phyloP scores from a whole-genome alignment of 2,329 filamentous ascomycete species.

The Rhexocercosporidium sp. region DNA sequence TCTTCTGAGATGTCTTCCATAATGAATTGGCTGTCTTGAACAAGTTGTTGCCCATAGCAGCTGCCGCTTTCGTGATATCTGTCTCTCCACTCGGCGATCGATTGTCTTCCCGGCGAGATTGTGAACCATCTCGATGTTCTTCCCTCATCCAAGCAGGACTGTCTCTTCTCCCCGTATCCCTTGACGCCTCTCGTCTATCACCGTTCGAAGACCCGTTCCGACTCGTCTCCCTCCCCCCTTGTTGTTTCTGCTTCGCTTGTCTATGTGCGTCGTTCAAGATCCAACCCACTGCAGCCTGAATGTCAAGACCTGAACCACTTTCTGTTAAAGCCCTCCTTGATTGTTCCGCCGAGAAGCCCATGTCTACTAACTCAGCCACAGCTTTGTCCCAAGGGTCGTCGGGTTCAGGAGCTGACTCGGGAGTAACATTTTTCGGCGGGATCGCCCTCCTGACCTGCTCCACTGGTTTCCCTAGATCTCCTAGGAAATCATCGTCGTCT shows the following conservation, averaged over 20 bases:
- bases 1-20: slow-evolving; percentile 95
- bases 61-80: slow-evolving; percentile 81
- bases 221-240: slow-evolving; percentile 48
- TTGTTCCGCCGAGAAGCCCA: slow-evolving; percentile 88
- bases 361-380: slow-evolving; percentile 88
- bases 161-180: slow-evolving; percentile 44
- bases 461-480: slow-evolving; percentile 67
- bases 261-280: slow-evolving; percentile 89
- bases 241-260: slow-evolving; percentile 75
- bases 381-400: slow-evolving; percentile 76
- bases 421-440: slow-evolving; percentile 37
- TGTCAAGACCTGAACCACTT: slow-evolving; percentile 78
- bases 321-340: slow-evolving; percentile 80
- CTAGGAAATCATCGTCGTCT: slow-evolving; percentile 71
- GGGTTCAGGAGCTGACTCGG: slow-evolving; percentile 22
- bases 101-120: slow-evolving; percentile 56
- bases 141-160: slow-evolving; percentile 69
- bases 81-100: slow-evolving; percentile 64
- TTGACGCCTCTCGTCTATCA: slow-evolving; percentile 35
- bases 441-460: slow-evolving; percentile 61
- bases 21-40: slow-evolving; percentile 94
- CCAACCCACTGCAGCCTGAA: slow-evolving; percentile 88
- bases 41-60: slow-evolving; percentile 80
- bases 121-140: slow-evolving; percentile 52
- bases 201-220: slow-evolving; percentile 36